Percentiles rank a stretch among this genome's conserved stretches.
phyloP scores from a whole-genome alignment of 495 filamentous ascomycete species.

The Penicillium herquei region DNA sequence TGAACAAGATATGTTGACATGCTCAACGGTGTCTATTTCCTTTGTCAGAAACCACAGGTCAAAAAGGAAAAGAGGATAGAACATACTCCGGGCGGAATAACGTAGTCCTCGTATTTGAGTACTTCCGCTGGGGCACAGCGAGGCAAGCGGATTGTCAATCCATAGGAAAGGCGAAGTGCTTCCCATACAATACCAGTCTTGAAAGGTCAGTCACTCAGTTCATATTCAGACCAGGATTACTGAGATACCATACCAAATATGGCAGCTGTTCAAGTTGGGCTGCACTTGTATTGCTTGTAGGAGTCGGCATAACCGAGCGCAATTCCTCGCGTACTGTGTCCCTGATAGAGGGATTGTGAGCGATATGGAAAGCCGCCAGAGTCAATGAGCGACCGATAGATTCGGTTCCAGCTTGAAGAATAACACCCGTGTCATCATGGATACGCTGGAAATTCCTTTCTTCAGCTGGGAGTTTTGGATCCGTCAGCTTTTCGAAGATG shows the following conservation, averaged over 20 bases:
- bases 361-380: constrained; percentile 27
- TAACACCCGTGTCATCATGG: constrained; percentile 24
- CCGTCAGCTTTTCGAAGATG: constrained; percentile 15
- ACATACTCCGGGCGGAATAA: constrained; percentile 5
- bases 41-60: not conserved
- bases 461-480: constrained; percentile 8
- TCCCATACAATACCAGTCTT: constrained; percentile 5
- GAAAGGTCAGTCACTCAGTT: not conserved
- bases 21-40: constrained; percentile 3
- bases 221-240: not conserved
- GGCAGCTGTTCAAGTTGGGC: constrained; percentile 42
- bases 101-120: not conserved
- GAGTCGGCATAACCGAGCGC: constrained; percentile 21
- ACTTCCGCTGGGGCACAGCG: constrained; percentile 4
- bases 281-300: not conserved
- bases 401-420: constrained; percentile 35
- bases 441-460: constrained; percentile 25
- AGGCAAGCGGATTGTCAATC: not conserved
- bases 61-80: not conserved
- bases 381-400: constrained; percentile 29
- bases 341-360: constrained; percentile 13
- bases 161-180: not conserved
- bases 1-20: not conserved
- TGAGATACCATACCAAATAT: constrained; percentile 33
- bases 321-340: constrained; percentile 23